Evolutionary conservation across 2,329 filamentous ascomycete genomes (phyloP).

Genomic region (Pezicula radicicola): DNA sequence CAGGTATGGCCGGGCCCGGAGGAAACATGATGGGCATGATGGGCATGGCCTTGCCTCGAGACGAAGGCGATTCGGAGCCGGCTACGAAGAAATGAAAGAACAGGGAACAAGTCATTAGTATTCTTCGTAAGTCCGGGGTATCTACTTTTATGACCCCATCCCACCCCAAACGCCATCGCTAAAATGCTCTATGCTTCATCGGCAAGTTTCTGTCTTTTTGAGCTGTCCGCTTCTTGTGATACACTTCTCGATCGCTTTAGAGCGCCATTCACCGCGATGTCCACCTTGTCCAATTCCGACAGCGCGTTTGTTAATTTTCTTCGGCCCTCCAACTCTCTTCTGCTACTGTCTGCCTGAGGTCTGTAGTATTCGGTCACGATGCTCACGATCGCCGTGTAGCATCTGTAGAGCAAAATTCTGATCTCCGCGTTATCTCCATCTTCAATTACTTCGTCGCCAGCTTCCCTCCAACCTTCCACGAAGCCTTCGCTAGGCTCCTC

Average conservation of each 20-base stretch:
- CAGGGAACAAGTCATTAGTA: slow-evolving; percentile 5
- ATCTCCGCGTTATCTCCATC: slow-evolving; percentile 39
- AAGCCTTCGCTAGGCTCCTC: slow-evolving; percentile 42
- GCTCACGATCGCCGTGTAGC: slow-evolving; percentile 50
- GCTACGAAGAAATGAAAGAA: slow-evolving; percentile 4
- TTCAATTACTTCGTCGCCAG: slow-evolving; percentile 34
- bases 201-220: slow-evolving; percentile 19
- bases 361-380: slow-evolving; percentile 56
- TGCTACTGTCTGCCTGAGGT: slow-evolving; percentile 43
- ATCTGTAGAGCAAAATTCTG: slow-evolving; percentile 53
- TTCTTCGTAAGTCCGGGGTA: slow-evolving; percentile 14
- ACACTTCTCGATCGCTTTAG: slow-evolving; percentile 20
- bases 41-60: slow-evolving; percentile 77
- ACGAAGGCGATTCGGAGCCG: slow-evolving; percentile 55
- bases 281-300: slow-evolving; percentile 38
- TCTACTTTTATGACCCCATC: slow-evolving; percentile 8
- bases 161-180: slow-evolving; percentile 15
- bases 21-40: slow-evolving; percentile 85
- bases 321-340: slow-evolving; percentile 50
- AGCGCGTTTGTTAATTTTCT: slow-evolving; percentile 47
- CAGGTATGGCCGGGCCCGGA: slow-evolving; percentile 78
- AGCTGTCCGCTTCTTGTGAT: slow-evolving; percentile 8
- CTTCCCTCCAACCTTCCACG: slow-evolving; percentile 38
- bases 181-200: slow-evolving; percentile 4
- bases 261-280: slow-evolving; percentile 12